These are phyloP conservation scores for Alternaria solani DNA, from an alignment of 2,329 filamentous ascomycete species.

Conservation along the genomic window DNA sequence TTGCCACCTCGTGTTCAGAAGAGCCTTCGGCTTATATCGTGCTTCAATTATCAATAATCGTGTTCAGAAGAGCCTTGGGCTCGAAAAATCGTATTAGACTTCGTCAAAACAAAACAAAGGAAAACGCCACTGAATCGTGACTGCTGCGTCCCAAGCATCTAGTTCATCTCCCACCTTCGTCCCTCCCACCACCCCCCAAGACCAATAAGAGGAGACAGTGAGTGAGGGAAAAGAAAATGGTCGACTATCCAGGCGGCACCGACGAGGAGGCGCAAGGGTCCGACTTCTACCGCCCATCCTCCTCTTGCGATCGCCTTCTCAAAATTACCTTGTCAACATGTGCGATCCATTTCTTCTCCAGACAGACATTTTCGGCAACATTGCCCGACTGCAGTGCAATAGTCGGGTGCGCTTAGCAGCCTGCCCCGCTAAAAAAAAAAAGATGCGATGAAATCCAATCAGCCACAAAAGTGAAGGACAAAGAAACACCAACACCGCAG, in stretches of 20 bases:
- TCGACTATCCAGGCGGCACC: conserved; percentile 48
- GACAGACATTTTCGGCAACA: conserved; percentile 14
- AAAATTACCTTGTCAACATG: conserved; percentile 8
- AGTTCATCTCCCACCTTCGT: conserved; percentile 35
- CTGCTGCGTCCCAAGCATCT: conserved; percentile 45
- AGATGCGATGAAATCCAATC: neutral
- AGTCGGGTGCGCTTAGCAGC: neutral
- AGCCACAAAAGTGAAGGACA: neutral
- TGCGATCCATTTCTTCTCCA: conserved; percentile 33
- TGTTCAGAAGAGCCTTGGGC: no score
- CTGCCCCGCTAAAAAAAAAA: neutral
- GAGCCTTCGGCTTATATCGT: no score
- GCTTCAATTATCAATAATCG: no score
- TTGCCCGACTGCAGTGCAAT: neutral
- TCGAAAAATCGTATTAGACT: no score
- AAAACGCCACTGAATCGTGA: neutral
- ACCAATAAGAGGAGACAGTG: no score
- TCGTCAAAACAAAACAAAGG: no score
- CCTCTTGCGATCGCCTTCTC: conserved; percentile 40
- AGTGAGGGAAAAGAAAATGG: neutral
- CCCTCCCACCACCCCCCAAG: neutral
- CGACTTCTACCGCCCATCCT: conserved; percentile 47
- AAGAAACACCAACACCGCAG: conserved; percentile 1
- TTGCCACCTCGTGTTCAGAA: no score
- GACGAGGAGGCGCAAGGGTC: conserved; percentile 49